These are phyloP conservation scores for Planoprotostelium fungivorum DNA, from an alignment of 78 protist genomes.

Conservation along the genomic window DNA sequence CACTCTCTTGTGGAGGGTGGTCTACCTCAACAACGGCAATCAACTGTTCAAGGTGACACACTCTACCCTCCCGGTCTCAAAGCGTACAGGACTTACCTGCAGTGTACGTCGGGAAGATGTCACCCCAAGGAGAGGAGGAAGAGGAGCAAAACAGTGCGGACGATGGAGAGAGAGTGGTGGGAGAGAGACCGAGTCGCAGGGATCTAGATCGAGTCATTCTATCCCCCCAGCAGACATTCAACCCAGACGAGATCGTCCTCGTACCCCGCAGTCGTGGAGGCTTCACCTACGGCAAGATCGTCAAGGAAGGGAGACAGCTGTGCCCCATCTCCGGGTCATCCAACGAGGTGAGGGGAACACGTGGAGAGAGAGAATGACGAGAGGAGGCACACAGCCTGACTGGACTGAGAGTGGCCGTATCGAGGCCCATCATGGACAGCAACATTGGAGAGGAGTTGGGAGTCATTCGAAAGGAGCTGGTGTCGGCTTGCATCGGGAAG, in stretches of 20 bases:
- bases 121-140: not conserved
- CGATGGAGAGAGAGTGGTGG: not conserved
- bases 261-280: conserved; percentile 4
- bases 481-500: not conserved
- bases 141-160: not conserved
- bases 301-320: conserved; percentile 34
- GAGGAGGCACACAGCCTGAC: not conserved
- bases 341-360: not conserved
- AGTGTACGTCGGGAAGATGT: not conserved
- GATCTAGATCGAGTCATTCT: not conserved
- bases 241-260: conserved; percentile 1
- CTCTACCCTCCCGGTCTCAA: not conserved
- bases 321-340: not conserved
- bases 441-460: not conserved
- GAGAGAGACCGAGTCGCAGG: not conserved
- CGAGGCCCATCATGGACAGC: not conserved
- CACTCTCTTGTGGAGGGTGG: not conserved
- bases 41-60: not conserved
- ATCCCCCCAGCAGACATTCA: not conserved
- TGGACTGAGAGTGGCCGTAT: not conserved
- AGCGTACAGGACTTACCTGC: not conserved
- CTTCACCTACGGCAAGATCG: conserved; percentile 39
- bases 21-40: not conserved
- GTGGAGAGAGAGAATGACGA: not conserved
- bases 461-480: not conserved